Evolutionary conservation across 2,329 filamentous ascomycete genomes (phyloP).

Genomic region (Capronia americana): DNA sequence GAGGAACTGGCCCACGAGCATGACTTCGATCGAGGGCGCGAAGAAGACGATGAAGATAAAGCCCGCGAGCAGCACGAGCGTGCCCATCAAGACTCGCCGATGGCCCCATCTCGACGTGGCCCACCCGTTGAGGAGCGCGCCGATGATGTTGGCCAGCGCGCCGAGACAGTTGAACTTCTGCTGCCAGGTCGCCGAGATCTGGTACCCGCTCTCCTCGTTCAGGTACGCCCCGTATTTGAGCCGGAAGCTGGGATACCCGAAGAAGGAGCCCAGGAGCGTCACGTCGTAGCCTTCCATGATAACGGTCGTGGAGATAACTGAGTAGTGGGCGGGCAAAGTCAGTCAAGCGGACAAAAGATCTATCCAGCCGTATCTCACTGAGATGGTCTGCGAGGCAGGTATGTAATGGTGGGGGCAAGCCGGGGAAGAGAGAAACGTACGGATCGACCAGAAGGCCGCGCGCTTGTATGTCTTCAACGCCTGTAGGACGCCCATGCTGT

Average conservation of each 20-base stretch:
- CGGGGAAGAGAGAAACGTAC: slow-evolving; percentile 14
- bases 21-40: slow-evolving; percentile 54
- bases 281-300: slow-evolving; percentile 63
- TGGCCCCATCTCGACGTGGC: slow-evolving; percentile 47
- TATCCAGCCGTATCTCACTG: neutral
- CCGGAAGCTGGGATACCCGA: slow-evolving; percentile 54
- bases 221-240: slow-evolving; percentile 48
- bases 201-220: slow-evolving; percentile 24
- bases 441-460: slow-evolving; percentile 29
- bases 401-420: neutral
- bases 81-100: slow-evolving; percentile 56
- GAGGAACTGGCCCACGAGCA: slow-evolving; percentile 59
- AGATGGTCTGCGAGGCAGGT: no score
- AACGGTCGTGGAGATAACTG: slow-evolving; percentile 52
- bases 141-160: slow-evolving; percentile 27
- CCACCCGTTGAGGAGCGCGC: slow-evolving; percentile 28
- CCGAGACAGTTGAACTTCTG: slow-evolving; percentile 21
- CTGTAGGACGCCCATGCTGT: slow-evolving; percentile 28
- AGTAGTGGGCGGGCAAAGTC: neutral
- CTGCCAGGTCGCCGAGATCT: slow-evolving; percentile 63
- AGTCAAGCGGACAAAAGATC: neutral
- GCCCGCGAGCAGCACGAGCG: slow-evolving; percentile 52
- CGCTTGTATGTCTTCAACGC: slow-evolving; percentile 26
- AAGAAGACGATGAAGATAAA: slow-evolving; percentile 61
- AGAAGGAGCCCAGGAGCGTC: slow-evolving; percentile 58